Conservation (phyloP, 352 stramenopile species). For the Nothophytophthora sp. region DNA sequence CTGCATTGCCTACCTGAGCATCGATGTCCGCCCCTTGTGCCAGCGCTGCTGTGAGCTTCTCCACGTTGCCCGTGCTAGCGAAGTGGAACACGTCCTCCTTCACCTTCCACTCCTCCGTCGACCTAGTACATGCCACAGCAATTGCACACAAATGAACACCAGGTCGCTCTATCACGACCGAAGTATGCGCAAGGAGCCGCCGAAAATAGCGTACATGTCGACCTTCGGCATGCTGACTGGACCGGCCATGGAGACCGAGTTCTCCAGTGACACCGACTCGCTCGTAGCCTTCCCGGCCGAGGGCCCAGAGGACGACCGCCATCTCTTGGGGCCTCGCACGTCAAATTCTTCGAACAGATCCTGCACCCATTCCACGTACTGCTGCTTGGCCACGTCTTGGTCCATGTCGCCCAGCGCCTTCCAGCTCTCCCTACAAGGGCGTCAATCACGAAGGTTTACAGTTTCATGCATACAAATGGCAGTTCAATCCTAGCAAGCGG, state of each 20-base stretch:
- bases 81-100: conserved; percentile 75
- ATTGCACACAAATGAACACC: background rate
- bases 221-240: conserved; percentile 67
- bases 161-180: background rate
- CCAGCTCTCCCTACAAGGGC: conserved; percentile 60
- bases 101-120: conserved; percentile 79
- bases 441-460: background rate
- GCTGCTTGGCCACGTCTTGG: conserved; percentile 51
- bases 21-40: conserved; percentile 45
- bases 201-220: conserved; percentile 49
- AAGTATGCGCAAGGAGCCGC: background rate
- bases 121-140: conserved; percentile 25
- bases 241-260: conserved; percentile 50
- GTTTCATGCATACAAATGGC: background rate
- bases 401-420: conserved; percentile 58
- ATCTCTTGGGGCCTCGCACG: conserved; percentile 31
- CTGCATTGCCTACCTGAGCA: conserved; percentile 25
- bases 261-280: conserved; percentile 33
- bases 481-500: background rate
- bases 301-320: conserved; percentile 11
- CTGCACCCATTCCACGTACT: conserved; percentile 72
- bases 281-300: conserved; percentile 23
- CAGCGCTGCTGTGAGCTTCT: conserved; percentile 49
- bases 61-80: conserved; percentile 61
- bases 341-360: conserved; percentile 76